Conservation (phyloP, 1,139 yeast species). For the Lodderomyces margitis region DNA sequence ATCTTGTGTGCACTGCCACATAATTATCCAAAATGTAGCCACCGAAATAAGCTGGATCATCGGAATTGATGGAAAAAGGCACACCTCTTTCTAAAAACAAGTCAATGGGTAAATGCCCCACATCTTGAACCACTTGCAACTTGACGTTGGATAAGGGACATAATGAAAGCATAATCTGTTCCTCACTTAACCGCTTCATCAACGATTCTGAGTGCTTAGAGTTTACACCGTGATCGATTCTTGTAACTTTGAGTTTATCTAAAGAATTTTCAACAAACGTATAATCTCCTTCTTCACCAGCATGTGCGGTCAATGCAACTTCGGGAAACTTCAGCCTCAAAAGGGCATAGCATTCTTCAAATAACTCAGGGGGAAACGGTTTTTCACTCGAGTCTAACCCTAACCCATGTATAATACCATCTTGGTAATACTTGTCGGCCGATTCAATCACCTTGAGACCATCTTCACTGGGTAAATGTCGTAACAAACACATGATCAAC, state of each 20-base stretch:
- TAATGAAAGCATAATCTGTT: conserved; percentile 57
- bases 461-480: conserved; percentile 63
- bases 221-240: conserved; percentile 81
- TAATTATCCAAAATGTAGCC: conserved; percentile 79
- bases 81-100: conserved; percentile 58
- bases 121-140: conserved; percentile 67
- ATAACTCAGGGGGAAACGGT: conserved; percentile 70
- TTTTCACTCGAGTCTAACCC: conserved; percentile 77
- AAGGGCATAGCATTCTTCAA: conserved; percentile 55
- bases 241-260: conserved; percentile 55
- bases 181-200: conserved; percentile 52
- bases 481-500: conserved; percentile 73
- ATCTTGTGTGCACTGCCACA: conserved; percentile 59
- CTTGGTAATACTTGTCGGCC: conserved; percentile 49
- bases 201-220: conserved; percentile 53
- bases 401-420: conserved; percentile 63
- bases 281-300: conserved; percentile 85
- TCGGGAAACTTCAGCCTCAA: conserved; percentile 47
- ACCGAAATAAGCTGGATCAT: conserved; percentile 86
- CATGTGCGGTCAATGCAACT: conserved; percentile 73
- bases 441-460: conserved; percentile 56
- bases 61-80: conserved; percentile 76
- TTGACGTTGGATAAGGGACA: conserved; percentile 79
- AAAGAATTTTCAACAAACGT: conserved; percentile 57
- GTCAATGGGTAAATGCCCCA: conserved; percentile 62